Conservation (phyloP, 2,329 filamentous ascomycete genomes). For the Ceratocystis alfenasii region DNA sequence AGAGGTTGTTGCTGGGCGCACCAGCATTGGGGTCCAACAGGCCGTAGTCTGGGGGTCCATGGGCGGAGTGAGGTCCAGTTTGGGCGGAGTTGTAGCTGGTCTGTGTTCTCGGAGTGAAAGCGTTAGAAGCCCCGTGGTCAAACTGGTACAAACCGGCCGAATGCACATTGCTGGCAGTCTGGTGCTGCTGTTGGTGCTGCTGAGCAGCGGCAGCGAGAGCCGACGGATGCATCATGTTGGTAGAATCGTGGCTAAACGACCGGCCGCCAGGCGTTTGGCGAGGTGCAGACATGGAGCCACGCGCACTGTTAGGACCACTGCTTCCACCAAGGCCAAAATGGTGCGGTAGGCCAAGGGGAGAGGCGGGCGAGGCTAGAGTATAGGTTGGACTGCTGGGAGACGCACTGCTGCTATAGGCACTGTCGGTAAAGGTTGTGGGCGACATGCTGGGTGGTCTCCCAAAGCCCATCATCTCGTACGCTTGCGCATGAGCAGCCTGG, state of each 20-base stretch:
- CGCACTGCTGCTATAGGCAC: slow-evolving; percentile 14
- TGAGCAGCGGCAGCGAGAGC: slow-evolving; percentile 2
- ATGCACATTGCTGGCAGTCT: not conserved
- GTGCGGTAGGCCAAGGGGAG: slow-evolving; percentile 17
- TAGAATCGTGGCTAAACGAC: slow-evolving; percentile 19
- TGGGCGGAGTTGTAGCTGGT: not conserved
- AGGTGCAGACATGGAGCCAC: slow-evolving; percentile 15
- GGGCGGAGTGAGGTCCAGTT: not conserved
- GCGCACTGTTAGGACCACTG: not conserved
- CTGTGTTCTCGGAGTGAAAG: slow-evolving; percentile 19
- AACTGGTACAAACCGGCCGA: not conserved
- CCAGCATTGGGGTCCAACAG: not conserved
- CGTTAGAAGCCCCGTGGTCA: not conserved
- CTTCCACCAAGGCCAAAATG: slow-evolving; percentile 4
- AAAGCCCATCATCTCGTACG: slow-evolving; percentile 17
- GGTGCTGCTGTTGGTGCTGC: slow-evolving; percentile 11
- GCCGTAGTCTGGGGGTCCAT: not conserved
- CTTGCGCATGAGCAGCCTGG: not conserved
- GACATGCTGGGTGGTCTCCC: slow-evolving; percentile 18
- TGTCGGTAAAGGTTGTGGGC: slow-evolving; percentile 18
- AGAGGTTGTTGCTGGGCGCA: not conserved
- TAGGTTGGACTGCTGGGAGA: slow-evolving; percentile 19
- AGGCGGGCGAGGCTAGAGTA: slow-evolving; percentile 17
- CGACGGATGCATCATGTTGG: slow-evolving; percentile 9
- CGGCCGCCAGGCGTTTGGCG: slow-evolving; percentile 10